A percentile compares a stretch with the other conserved stretches of the same genome.
Conservation (phyloP, 2,329 filamentous ascomycete species). For the Cladosporium halotolerans region DNA sequence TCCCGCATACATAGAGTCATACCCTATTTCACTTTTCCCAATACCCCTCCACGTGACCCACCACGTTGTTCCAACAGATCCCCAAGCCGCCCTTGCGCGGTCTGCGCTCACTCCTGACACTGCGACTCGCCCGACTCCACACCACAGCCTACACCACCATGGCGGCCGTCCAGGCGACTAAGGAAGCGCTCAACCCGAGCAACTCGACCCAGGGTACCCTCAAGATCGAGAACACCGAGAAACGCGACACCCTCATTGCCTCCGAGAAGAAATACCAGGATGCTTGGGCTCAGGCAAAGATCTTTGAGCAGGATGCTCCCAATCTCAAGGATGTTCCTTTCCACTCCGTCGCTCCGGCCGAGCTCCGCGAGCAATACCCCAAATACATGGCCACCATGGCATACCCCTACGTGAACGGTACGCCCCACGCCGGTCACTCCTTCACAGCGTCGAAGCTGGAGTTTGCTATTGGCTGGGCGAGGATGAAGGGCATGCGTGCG, state of each 20-base stretch:
- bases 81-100: slow-evolving; percentile 27
- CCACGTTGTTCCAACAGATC: slow-evolving; percentile 23
- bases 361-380: slow-evolving; percentile 72
- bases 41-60: slow-evolving; percentile 17
- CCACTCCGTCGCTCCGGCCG: slow-evolving; percentile 63
- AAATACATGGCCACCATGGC: slow-evolving; percentile 86
- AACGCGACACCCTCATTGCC: slow-evolving; percentile 73
- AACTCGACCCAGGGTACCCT: slow-evolving; percentile 54
- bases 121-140: neutral
- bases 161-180: slow-evolving; percentile 46
- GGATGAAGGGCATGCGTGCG: slow-evolving; percentile 83
- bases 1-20: slow-evolving; percentile 4
- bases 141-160: slow-evolving; percentile 24
- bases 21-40: slow-evolving; percentile 1
- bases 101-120: slow-evolving; percentile 18
- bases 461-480: slow-evolving; percentile 77
- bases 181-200: slow-evolving; percentile 50
- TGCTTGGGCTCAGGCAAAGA: slow-evolving; percentile 67
- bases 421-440: slow-evolving; percentile 76
- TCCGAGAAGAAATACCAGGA: slow-evolving; percentile 90
- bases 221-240: slow-evolving; percentile 73
- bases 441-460: slow-evolving; percentile 92
- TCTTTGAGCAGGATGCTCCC: slow-evolving; percentile 85
- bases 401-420: slow-evolving; percentile 81
- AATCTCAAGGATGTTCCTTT: slow-evolving; percentile 70